Evolutionary conservation across 495 filamentous ascomycete genomes (phyloP), one percentile per base, ranked within the genome.

Genomic region (Cryomyces minteri): DNA sequence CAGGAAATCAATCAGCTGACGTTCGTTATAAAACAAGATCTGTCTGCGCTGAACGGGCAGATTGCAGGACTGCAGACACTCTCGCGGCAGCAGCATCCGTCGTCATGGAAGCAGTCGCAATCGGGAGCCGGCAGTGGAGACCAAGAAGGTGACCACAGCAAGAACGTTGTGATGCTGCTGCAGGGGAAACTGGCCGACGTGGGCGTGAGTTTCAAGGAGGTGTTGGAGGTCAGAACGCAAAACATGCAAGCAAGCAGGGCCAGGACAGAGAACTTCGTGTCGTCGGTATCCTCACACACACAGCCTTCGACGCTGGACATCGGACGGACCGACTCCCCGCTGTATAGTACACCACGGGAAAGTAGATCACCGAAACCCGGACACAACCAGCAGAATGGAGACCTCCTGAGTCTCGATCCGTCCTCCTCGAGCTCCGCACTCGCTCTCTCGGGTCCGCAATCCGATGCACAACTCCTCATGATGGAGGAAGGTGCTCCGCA

Each of bases 1-100:
- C 82, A 94, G 34, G 90, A 98, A 62, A 95, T 98, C 63, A 86
- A 87, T 58, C 86, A 96, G 55, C 76, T 96, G 61, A 90, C 87
- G 7, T 93, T 83, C 54, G 77, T 93, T 58, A 95, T 98, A 65
- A 96, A 96, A 62, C 90, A 96, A 70, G 92, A 96, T 56, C 74
- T 96, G 29, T 83, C 87, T 0, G 77, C 81, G 8, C 64, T 98
- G 46, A 95, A 94, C 61, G 71, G 80, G 47, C 79, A 88, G 58
- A 96, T 98, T 56, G 77, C 79, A 40, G 70, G 67, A 14, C 64
- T 98, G 36, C 84, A 94, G 58, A 64, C 74, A 4, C 71, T 95
- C 14, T 77, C 74, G 0, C 66, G 72, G 32, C 65, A 72, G 28
- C 82, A 88, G 62, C 80, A 88, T 49, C 77, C 82, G 3, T 38